Evolutionary conservation across 306 rosid species (phyloP), one percentile per base, ranked within the genome.

Genomic region (Cucumis cinereus): DNA sequence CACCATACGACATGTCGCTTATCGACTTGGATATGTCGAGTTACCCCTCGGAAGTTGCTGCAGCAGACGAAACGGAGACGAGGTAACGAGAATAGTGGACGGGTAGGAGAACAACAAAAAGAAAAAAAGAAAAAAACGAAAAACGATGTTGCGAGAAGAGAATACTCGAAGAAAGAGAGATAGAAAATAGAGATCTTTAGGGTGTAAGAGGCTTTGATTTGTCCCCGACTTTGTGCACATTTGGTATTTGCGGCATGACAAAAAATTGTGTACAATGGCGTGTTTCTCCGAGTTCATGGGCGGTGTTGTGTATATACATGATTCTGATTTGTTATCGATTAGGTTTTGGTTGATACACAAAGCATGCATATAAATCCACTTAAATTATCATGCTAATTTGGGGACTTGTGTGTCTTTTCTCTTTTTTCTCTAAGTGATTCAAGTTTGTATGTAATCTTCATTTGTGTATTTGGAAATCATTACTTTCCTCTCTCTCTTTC

Each of bases 41-140:
- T 79, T 95, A 85, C 88, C 93, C 99, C 12, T 82, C 88, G 7
- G 77, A 89, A 54, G 99, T 95, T 61, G 88, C 98, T 70, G 89
- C 96, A 6, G 98, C 83, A 66, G 90, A 88, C 81, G 85, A 79
- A 77, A 73, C 81, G 22, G 83, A 68, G 55, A 69, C 64, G 19
- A 86, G 87, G 88, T 84, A 86, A 90, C 76, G 77, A 59, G 75
- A 22, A 73, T 50, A 24, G 56, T 50, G 28, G 43, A 72, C 76
- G 26, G 45, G 45, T 72, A 72, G 59, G 55, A 16, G 55, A 16
- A n/a, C n/a, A n/a, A n/a, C n/a, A n/a, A n/a, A n/a, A n/a, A 30
- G 35, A 30, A 30, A 30, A 30, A 30, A 13, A 52, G 36, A 38
- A 33, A 12, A 5, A 16, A 45, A 12, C 16, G 55, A 16, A 50